Evolutionary conservation across 768 basidiomycete genomes (phyloP).

Genomic region (Lactifluus hygrophoroides): DNA sequence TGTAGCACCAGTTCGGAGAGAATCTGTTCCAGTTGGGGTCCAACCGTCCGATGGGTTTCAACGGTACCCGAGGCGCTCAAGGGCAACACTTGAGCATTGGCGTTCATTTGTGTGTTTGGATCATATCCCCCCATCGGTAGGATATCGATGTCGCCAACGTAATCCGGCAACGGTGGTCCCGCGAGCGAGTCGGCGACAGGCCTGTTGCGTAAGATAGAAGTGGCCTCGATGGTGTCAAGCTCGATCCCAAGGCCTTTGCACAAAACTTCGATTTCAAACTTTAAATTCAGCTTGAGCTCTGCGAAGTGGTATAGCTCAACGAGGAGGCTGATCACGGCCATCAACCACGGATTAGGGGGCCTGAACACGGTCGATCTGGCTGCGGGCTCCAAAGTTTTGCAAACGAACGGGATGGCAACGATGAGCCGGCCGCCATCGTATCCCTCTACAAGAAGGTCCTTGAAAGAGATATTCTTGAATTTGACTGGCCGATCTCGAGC

Average conservation of each 20-base stretch:
- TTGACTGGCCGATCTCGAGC: slow-evolving; percentile 89
- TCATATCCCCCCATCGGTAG: slow-evolving; percentile 70
- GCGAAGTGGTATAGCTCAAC: slow-evolving; percentile 97
- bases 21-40: slow-evolving; percentile 75
- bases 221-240: slow-evolving; percentile 75
- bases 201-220: slow-evolving; percentile 72
- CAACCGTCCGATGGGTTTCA: slow-evolving; percentile 59
- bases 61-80: slow-evolving; percentile 52
- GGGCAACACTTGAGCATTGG: slow-evolving; percentile 53
- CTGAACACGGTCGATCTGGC: slow-evolving; percentile 87
- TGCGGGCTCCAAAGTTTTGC: slow-evolving; percentile 91
- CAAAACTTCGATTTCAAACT: slow-evolving; percentile 96
- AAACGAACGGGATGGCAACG: slow-evolving; percentile 95
- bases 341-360: slow-evolving; percentile 97
- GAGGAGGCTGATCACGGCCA: slow-evolving; percentile 87
- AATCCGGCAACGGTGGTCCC: slow-evolving; percentile 65
- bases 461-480: slow-evolving; percentile 90
- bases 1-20: slow-evolving; percentile 59
- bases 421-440: slow-evolving; percentile 86
- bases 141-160: slow-evolving; percentile 71
- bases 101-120: slow-evolving; percentile 36
- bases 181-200: slow-evolving; percentile 50
- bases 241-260: slow-evolving; percentile 89
- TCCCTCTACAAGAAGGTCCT: slow-evolving; percentile 93
- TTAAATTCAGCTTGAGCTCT: slow-evolving; percentile 91